Base-by-base conservation (phyloP, 2,329 filamentous ascomycete species). In the Microsporum audouinii region DNA sequence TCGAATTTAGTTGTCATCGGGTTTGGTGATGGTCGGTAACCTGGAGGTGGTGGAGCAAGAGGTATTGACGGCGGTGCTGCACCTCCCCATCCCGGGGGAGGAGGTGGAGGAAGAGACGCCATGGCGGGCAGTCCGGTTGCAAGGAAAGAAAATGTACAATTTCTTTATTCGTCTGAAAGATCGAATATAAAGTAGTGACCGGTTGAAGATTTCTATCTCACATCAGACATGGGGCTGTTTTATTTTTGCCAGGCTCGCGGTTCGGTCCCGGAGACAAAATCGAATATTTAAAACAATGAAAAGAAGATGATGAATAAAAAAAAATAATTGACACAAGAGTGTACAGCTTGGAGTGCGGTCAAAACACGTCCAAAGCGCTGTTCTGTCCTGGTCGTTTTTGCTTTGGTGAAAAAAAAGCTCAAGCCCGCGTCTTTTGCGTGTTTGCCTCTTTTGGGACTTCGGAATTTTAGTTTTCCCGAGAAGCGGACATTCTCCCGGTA, bases 1-100 rank as follows among this genome's bases (percentile, higher is more conserved):
- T 91, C 89, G 71, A 96, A 95, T 78, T 99, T 99, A 59, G 91
- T 91, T 70, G 89, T 82, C 66, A 91, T 89, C 51, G 91, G 87
- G 71, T 97, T 87, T 66, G 85, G 82, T 29, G 87, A 84, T 49
- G 91, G 90, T 65, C 85, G 85, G 74, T 91, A 95, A 45, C 90
- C 90, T 31, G 91, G 91, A 29, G 91, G 91, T 59, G 91, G 90
- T 65, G 91, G 91, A 59, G 88, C 79, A 70, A 79, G 69, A 64
- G 79, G 76, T 69, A 81, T 77, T 5, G 79, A 77, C 58, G 78
- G 78, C 67, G 79, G 77, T 65, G 77, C 76, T 64, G 75, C 73
- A 63, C 78, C 78, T 65, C 78, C 78, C 82, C 84, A 86, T 74
- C 84, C 84, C 65, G 84, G 84, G 63, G 86, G 86, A n/a, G 86